A percentile compares a stretch with the other conserved stretches of the same genome.
phyloP scores from a whole-genome alignment of 768 basidiomycete genomes.

The Termitomyces bulborhizus region DNA sequence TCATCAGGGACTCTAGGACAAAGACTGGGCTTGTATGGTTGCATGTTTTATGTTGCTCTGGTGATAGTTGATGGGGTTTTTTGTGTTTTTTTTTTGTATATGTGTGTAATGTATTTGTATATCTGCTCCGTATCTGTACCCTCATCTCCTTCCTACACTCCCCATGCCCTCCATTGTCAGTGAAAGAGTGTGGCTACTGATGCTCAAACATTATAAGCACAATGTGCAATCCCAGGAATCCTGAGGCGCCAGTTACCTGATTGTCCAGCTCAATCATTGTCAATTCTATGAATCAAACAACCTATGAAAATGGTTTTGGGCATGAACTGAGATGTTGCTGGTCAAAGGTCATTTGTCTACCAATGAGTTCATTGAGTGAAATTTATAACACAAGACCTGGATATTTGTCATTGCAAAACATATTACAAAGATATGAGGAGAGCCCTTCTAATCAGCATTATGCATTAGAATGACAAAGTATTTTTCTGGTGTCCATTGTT shows the following conservation, averaged over 20 bases:
- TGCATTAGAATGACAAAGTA: background rate
- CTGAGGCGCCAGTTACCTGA: conserved; percentile 34
- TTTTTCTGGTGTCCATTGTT: no score
- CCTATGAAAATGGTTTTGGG: conserved; percentile 5
- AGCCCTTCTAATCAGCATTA: background rate
- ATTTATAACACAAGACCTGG: background rate
- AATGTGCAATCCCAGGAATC: conserved; percentile 33
- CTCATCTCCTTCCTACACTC: no score
- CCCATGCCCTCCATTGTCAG: no score
- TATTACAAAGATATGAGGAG: background rate
- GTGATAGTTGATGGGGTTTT: no score
- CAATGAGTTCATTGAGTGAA: background rate
- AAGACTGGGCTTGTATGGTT: no score
- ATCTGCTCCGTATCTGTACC: no score
- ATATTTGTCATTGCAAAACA: background rate
- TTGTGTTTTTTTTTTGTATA: no score
- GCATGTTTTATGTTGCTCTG: no score
- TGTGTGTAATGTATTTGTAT: no score
- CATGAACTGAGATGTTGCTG: background rate
- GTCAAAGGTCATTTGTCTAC: background rate
- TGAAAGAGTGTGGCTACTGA: conserved; percentile 12
- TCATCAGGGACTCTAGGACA: no score
- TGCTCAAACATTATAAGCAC: conserved; percentile 44
- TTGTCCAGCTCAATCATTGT: background rate
- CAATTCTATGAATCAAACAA: background rate